Evolutionary conservation across 345 rosid species (phyloP), one percentile per base, ranked within the genome.

Genomic region (Acer campestre): DNA sequence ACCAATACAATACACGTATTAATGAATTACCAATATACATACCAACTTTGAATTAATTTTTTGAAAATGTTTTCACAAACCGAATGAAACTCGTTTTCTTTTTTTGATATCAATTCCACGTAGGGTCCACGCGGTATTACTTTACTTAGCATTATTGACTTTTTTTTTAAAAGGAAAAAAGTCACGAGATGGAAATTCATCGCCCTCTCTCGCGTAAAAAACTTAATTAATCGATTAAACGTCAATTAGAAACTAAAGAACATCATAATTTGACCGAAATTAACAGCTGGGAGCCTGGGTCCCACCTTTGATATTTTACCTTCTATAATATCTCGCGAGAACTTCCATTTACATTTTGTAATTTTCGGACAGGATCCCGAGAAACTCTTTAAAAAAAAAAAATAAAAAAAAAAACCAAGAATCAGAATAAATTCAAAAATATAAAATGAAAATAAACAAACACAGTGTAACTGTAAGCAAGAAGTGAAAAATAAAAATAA

Each of bases 101-200:
- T 35, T 35, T 35, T 35, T 35, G 6, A 35, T 29, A 62, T 27
- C 48, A 27, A 63, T 46, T 74, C 61, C 7, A 27, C 1, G 68
- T 49, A 62, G 77, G 77, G 77, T 74, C 70, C 77, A 74, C 77
- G n/a, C 77, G 77, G 62, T 10, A 11, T 74, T 29, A 59, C 77
- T 74, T 74, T 74, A 12, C 10, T 9, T 49, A 27, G 27, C 77
- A 46, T 73, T 48, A 48, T 74, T 74, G 77, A 62, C 69, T 56
- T 58, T 40, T 8, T 51, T 0, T 3, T 40, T 42, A 1, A 42
- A 61, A 44, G 1, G 25, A 56, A 44, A 42, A 61, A 14, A 13
- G 56, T 74, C 77, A 44, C 59, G 44, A 44, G 59, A 25, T 62
- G 59, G 22, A 40, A 61, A 46, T 25, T 4, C 38, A 61, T 61